Evolutionary conservation across 345 rosid genomes (phyloP), one percentile per base, ranked within the genome.

Genomic region (Eucalyptus erythrocorys): DNA sequence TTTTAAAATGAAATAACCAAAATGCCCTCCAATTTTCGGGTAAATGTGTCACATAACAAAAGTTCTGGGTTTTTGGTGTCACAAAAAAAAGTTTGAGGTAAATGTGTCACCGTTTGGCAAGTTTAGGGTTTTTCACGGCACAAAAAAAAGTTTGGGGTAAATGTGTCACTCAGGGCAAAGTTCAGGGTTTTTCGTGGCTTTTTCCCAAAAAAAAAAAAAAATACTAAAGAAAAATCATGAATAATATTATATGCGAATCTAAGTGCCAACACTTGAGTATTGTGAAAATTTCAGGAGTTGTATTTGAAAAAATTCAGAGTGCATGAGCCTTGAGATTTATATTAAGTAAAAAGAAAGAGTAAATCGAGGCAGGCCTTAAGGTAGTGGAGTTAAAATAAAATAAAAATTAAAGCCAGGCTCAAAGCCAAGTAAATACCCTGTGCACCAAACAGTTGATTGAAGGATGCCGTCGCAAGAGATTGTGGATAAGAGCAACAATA

Each of bases 391-490:
- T 37, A 37, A 21, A 76, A 37, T 37, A n/a, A 21, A 6, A 19
- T 0, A 71, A 49, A 5, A 49, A 50, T 3, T 8, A 51, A 85
- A 86, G 40, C 3, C 76, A 34, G 50, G 48, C 71, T 86, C 27
- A 80, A 87, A 27, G 81, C 26, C 49, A 59, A 30, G 24, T 64
- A 16, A 26, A 27, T 95, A 95, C 99, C 96, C 88, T 91, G 89
- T 96, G 99, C 89, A 98, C 96, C 95, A 97, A 95, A 91, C 96
- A 94, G 93, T 95, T 98, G 90, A 98, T 96, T 90, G 99, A 93
- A 90, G 99, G 98, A 94, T 98, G 98, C 91, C 96, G 92, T 49
- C 98, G 92, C 57, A 98, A 84, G 88, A 98, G 96, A 93, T 98
- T 98, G 92, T 96, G 95, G 92, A 98, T 94, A 93, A 97, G 92